These are phyloP conservation scores for Senna siamea DNA, from an alignment of 306 rosid species.

Conservation along the genomic window DNA sequence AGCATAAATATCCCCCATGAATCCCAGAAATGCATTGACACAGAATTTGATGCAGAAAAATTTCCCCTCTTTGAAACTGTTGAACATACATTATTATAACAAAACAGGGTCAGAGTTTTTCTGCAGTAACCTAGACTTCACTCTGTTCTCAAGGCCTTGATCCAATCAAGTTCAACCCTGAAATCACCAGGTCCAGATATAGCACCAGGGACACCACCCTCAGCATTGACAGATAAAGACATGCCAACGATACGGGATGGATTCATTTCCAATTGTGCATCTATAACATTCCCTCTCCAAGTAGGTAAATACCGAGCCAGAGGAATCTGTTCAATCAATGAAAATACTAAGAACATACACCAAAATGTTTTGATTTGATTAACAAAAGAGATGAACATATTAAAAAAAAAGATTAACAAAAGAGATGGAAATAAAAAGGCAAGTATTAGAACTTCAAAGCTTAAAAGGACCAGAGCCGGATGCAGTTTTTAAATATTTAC, in stretches of 20 bases:
- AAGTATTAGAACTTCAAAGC: not conserved
- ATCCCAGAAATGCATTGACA: slow-evolving; percentile 9
- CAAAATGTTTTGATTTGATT: not conserved
- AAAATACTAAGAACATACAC: slow-evolving; percentile 21
- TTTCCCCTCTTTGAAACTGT: slow-evolving; percentile 31
- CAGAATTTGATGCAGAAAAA: slow-evolving; percentile 20
- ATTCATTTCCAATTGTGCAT: slow-evolving; percentile 78
- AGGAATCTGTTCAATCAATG: slow-evolving; percentile 66
- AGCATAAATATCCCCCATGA: not conserved
- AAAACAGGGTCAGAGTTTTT: slow-evolving; percentile 23
- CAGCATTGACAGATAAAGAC: slow-evolving; percentile 92
- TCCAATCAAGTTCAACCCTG: slow-evolving; percentile 74
- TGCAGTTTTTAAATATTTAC: too few relatives aligned
- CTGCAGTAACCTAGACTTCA: slow-evolving; percentile 42
- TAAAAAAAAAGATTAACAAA: not conserved
- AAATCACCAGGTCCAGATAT: slow-evolving; percentile 87
- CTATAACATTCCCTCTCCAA: slow-evolving; percentile 90
- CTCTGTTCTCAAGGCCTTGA: slow-evolving; percentile 74
- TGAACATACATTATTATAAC: slow-evolving; percentile 37
- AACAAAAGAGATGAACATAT: not conserved
- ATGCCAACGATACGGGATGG: slow-evolving; percentile 81
- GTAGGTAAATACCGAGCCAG: slow-evolving; percentile 89
- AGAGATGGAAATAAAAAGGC: not conserved
- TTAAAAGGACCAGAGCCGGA: too few relatives aligned
- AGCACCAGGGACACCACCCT: slow-evolving; percentile 81